Evolutionary conservation across 305 asterid species (phyloP).

Genomic region (Fraxinus greggii): DNA sequence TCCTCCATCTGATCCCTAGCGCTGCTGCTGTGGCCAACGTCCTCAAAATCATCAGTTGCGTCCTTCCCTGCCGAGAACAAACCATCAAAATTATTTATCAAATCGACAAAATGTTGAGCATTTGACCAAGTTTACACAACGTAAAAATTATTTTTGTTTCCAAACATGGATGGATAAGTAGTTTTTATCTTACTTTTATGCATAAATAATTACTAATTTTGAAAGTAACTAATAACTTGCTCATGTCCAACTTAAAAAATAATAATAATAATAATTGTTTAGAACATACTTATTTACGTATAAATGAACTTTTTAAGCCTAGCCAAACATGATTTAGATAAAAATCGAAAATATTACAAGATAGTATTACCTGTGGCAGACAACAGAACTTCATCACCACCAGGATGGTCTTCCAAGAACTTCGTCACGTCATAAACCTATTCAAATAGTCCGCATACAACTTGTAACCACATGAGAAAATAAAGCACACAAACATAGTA

Average conservation of each 20-base stretch:
- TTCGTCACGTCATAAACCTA: constrained; percentile 85
- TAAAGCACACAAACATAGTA: neutral
- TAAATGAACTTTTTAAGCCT: neutral
- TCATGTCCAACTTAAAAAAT: neutral
- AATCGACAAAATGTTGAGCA: neutral
- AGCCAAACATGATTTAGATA: neutral
- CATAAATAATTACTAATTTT: neutral
- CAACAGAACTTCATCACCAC: constrained; percentile 86
- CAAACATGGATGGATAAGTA: neutral
- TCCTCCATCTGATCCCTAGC: constrained; percentile 74
- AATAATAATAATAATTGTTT: neutral
- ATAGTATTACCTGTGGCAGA: constrained; percentile 62
- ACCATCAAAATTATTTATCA: neutral
- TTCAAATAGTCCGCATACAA: neutral
- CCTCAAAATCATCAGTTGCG: constrained; percentile 95
- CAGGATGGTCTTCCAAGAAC: constrained; percentile 93
- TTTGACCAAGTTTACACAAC: neutral
- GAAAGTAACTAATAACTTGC: neutral
- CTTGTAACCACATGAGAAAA: neutral
- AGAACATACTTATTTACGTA: neutral
- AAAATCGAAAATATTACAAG: neutral
- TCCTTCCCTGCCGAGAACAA: constrained; percentile 60
- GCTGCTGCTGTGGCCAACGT: constrained; percentile 73
- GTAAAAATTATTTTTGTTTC: neutral
- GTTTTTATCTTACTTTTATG: neutral